Conservation (phyloP, 805 yeast species). For the Barnettozyma siamensis region DNA sequence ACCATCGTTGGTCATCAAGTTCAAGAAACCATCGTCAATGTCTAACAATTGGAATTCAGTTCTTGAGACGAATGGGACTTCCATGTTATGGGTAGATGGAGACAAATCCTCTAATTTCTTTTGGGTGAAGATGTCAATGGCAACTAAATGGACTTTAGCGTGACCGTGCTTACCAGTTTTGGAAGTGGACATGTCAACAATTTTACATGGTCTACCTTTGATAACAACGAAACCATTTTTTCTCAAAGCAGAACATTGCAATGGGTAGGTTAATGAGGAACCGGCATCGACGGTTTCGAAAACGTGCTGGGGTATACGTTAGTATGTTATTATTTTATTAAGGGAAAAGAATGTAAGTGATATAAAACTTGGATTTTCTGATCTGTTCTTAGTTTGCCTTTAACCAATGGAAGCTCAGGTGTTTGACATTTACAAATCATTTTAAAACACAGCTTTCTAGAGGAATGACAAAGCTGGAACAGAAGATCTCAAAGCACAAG, state of each 20-base stretch:
- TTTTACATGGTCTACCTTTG: slow-evolving; percentile 99
- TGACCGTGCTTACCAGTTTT: slow-evolving; percentile 99
- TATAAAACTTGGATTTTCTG: too few species aligned
- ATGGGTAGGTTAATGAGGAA: slow-evolving; percentile 97
- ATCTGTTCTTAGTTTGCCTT: too few species aligned
- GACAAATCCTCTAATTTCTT: slow-evolving; percentile 99
- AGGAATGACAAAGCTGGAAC: background rate
- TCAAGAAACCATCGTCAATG: slow-evolving; percentile 97
- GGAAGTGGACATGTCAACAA: slow-evolving; percentile 99
- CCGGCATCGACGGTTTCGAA: slow-evolving; percentile 99
- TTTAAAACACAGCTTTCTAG: too few species aligned
- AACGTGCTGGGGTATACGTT: slow-evolving; percentile 54
- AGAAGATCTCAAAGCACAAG: too few species aligned
- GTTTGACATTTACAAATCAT: background rate
- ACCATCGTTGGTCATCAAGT: slow-evolving; percentile 95
- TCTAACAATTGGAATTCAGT: slow-evolving; percentile 95
- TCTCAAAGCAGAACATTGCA: slow-evolving; percentile 99
- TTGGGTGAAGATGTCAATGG: slow-evolving; percentile 97
- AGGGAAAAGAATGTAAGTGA: too few species aligned
- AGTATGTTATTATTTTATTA: slow-evolving; percentile 1
- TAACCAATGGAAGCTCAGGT: slow-evolving; percentile 1
- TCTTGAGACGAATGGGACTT: slow-evolving; percentile 96
- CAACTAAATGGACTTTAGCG: slow-evolving; percentile 99
- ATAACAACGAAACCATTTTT: slow-evolving; percentile 99
- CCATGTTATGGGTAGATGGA: slow-evolving; percentile 99